Conservation (phyloP, 78 protist genomes). For the Dictyostelium citrinum region DNA sequence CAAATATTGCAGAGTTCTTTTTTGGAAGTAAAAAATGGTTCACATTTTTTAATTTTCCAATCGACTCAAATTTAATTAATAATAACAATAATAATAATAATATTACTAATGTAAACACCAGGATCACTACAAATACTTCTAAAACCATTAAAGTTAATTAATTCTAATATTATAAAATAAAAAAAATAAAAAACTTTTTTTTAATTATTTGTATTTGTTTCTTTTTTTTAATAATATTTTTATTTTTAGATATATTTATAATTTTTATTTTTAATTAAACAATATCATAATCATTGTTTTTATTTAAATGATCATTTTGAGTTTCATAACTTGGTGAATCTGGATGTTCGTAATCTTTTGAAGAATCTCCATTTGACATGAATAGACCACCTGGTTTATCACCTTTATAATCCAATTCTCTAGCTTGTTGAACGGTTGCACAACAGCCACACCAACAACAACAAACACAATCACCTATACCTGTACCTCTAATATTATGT, state of each 20-base stretch:
- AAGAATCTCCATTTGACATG: not conserved
- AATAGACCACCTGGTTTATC: conserved; percentile 73
- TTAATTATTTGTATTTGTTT: too few relatives aligned
- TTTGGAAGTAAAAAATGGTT: conserved; percentile 49
- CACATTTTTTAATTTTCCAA: conserved; percentile 5
- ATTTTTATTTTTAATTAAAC: not conserved
- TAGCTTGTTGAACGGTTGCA: conserved; percentile 62
- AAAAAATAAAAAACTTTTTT: not conserved
- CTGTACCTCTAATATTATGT: conserved; percentile 58
- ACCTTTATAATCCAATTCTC: conserved; percentile 56
- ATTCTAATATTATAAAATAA: not conserved
- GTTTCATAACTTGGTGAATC: not conserved
- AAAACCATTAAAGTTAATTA: not conserved
- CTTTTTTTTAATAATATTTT: not conserved
- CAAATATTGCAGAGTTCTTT: conserved; percentile 32
- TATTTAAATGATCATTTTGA: not conserved
- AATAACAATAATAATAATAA: not conserved
- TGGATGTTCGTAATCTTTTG: not conserved
- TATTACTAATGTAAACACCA: not conserved
- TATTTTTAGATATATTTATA: not conserved
- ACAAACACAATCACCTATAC: conserved; percentile 63
- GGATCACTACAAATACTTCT: not conserved
- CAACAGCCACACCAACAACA: conserved; percentile 53
- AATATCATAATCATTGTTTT: not conserved
- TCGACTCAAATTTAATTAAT: not conserved